These are phyloP conservation scores for Fagopyrum homotropicum DNA, from an alignment of 148 eudicot genomes.

Conservation along the genomic window DNA sequence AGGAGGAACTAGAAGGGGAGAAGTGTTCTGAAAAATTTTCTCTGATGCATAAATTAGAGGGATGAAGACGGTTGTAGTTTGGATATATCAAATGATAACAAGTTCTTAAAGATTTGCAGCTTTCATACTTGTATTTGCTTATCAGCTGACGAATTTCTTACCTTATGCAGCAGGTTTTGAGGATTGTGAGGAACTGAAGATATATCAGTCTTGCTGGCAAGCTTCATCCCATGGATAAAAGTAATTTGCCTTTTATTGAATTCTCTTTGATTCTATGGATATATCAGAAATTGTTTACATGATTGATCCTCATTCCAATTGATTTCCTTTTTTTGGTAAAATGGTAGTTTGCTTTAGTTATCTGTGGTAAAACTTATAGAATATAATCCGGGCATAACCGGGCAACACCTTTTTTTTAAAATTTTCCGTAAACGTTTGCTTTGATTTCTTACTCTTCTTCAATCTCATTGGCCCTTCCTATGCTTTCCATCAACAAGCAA, in stretches of 20 bases:
- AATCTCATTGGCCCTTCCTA: neutral
- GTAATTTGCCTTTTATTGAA: neutral
- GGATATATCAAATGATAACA: neutral
- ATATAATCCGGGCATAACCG: neutral
- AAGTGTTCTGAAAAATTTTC: neutral
- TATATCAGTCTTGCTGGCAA: neutral
- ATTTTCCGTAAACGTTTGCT: neutral
- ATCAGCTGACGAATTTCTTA: neutral
- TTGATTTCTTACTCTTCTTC: neutral
- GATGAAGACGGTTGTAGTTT: neutral
- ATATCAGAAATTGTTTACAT: neutral
- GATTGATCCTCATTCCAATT: neutral
- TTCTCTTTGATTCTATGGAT: neutral
- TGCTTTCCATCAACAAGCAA: neutral
- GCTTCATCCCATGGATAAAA: conserved; percentile 3
- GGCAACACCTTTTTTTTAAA: neutral
- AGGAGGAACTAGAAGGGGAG: neutral
- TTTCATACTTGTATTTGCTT: neutral
- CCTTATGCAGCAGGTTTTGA: neutral
- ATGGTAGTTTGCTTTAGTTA: neutral
- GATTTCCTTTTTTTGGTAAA: neutral
- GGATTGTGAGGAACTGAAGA: conserved; percentile 6
- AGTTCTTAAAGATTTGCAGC: neutral
- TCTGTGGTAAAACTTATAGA: neutral
- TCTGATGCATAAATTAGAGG: neutral